Base-by-base conservation (phyloP, 805 yeast genomes). In the Komagataella pseudopastoris region DNA sequence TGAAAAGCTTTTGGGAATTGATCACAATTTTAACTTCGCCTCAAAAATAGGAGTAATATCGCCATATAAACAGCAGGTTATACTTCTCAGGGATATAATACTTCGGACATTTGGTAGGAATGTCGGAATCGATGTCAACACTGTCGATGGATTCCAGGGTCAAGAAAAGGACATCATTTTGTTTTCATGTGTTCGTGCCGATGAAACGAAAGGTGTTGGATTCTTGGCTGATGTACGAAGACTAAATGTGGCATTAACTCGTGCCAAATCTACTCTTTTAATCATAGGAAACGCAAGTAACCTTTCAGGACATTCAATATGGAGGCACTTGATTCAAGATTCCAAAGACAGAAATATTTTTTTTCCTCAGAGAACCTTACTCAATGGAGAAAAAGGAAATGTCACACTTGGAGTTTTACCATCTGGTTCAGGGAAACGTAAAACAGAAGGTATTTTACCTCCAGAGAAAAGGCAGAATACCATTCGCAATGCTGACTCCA, bases 141-240 rank as follows among this genome's bases (percentile, higher is more conserved):
- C 99, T 0, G 89, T 93, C 54, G 99, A 93, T 74, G 99, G 98
- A 1, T 93, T 90, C 63, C 99, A 89, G 70, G 97, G 96, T 56
- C 98, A 93, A 66, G 99, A 93, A 63, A 93, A 91, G 65, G 97
- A 91, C 56, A 80, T 93, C 48, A 88, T 93, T 55, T 78, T 93
- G 49, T 83, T 93, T 73, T 89, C 98, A 0, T 91, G 98, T 78
- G 99, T 93, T 3, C 78, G 99, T 59, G 96, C 98, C 0, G 71
- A 75, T 54, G 84, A 81, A 49, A 71, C 76, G 12, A 69, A 75
- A 22, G 75, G 81, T 48, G 88, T 91, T 53, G 99, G 98, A 16
- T 93, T 93, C 67, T 74, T 93, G 63, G 83, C 85, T 48, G 99
- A 93, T 67, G 76, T 83, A 44, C 77, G 99, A 56, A 86, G 99